These are phyloP conservation scores for Fusarium xylarioides DNA, from an alignment of 2,329 filamentous ascomycete species.

Conservation along the genomic window DNA sequence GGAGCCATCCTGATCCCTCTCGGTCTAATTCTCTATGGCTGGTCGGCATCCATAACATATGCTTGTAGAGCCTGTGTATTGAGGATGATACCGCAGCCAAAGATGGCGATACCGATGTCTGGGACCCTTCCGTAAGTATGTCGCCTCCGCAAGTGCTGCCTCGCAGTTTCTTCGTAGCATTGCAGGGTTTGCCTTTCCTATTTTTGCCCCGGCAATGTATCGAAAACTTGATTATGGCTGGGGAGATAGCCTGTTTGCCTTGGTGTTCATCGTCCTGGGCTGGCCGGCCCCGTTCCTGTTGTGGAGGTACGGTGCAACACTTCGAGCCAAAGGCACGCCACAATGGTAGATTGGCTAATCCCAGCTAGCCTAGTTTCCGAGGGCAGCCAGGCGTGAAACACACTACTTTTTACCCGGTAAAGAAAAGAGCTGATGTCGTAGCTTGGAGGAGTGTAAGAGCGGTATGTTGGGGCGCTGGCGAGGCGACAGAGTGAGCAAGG, in stretches of 20 bases:
- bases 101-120: too few species aligned
- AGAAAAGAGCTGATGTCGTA: background rate
- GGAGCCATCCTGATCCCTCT: background rate
- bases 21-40: background rate
- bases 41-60: too few species aligned
- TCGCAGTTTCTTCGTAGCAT: background rate
- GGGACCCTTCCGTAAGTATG: background rate
- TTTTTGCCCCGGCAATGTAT: background rate
- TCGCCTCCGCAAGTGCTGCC: background rate
- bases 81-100: too few species aligned
- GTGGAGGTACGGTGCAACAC: background rate
- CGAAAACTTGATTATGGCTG: background rate
- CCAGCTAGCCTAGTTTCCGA: background rate
- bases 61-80: too few species aligned
- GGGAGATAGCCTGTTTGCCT: background rate
- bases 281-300: background rate
- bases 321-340: background rate
- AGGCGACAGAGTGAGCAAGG: background rate
- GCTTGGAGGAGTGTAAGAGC: background rate
- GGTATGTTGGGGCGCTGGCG: background rate
- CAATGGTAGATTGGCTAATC: background rate
- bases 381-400: accelerated
- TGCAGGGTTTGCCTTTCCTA: background rate
- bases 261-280: background rate
- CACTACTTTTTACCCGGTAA: accelerated